These are phyloP conservation scores for Gossypium sturtianum DNA, from an alignment of 345 rosid species.

Conservation along the genomic window DNA sequence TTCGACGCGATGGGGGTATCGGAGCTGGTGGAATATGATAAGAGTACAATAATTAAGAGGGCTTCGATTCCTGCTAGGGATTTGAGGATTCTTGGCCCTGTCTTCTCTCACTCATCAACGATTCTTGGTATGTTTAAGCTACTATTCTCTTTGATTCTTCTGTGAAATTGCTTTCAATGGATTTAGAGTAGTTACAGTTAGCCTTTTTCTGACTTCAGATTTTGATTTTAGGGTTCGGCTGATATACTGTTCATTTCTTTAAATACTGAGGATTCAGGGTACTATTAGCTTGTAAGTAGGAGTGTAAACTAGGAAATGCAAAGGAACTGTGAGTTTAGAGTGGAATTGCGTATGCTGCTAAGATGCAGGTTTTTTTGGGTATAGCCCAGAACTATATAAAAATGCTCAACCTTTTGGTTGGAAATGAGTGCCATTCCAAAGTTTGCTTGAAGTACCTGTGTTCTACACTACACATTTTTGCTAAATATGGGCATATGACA, in stretches of 20 bases:
- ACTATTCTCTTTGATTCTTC: background rate
- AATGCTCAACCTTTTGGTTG: background rate
- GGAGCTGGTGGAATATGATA: slow-evolving; percentile 81
- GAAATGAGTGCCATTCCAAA: background rate
- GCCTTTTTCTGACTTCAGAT: background rate
- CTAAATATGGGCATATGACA: no score
- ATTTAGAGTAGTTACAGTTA: background rate
- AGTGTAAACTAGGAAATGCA: background rate
- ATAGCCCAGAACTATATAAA: background rate
- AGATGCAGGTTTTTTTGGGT: background rate
- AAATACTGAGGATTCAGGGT: background rate
- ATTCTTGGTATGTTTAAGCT: slow-evolving; percentile 51
- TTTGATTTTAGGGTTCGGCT: background rate
- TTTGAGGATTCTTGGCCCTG: slow-evolving; percentile 88
- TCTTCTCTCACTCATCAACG: slow-evolving; percentile 81
- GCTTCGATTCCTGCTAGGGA: slow-evolving; percentile 85
- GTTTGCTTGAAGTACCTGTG: no score
- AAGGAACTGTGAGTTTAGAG: background rate
- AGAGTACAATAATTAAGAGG: slow-evolving; percentile 64
- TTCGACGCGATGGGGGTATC: slow-evolving; percentile 69
- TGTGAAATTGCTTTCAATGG: background rate
- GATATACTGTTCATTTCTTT: background rate
- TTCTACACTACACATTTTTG: no score
- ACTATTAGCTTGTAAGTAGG: background rate
- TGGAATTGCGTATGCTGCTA: background rate